Conservation (phyloP, 306 rosid species). For the Cicer cuneatum region DNA sequence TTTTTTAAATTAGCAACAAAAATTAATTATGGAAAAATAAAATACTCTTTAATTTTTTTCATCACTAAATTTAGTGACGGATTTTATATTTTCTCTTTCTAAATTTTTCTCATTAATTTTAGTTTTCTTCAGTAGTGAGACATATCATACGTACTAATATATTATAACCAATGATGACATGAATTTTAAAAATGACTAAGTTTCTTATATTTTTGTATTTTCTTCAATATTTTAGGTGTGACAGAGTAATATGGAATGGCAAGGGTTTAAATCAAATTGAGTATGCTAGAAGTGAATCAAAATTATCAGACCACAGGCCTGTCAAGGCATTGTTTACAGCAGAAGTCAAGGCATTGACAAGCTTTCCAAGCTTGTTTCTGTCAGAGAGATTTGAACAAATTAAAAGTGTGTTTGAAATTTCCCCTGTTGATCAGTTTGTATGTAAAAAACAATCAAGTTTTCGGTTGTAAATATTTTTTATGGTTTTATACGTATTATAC, state of each 20-base stretch:
- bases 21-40: too few relatives aligned
- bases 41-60: too few relatives aligned
- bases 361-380: constrained; percentile 50
- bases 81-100: too few relatives aligned
- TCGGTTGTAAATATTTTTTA: constrained; percentile 33
- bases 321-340: constrained; percentile 71
- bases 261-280: constrained; percentile 63
- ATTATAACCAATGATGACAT: background rate
- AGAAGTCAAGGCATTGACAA: constrained; percentile 49
- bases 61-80: too few relatives aligned
- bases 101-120: too few relatives aligned
- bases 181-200: background rate
- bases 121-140: background rate
- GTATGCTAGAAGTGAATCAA: constrained; percentile 70
- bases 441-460: constrained; percentile 53
- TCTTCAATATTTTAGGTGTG: constrained; percentile 62
- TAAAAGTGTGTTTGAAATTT: constrained; percentile 49
- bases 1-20: too few relatives aligned
- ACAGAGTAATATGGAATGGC: constrained; percentile 76
- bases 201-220: background rate
- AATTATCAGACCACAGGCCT: constrained; percentile 80
- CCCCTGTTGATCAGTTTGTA: constrained; percentile 44
- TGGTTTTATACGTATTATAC: constrained; percentile 32
- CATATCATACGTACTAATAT: background rate
- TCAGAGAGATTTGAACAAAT: constrained; percentile 60